These are phyloP conservation scores for Orbilia brochopaga DNA, from an alignment of 2,329 filamentous ascomycete genomes.

Conservation along the genomic window DNA sequence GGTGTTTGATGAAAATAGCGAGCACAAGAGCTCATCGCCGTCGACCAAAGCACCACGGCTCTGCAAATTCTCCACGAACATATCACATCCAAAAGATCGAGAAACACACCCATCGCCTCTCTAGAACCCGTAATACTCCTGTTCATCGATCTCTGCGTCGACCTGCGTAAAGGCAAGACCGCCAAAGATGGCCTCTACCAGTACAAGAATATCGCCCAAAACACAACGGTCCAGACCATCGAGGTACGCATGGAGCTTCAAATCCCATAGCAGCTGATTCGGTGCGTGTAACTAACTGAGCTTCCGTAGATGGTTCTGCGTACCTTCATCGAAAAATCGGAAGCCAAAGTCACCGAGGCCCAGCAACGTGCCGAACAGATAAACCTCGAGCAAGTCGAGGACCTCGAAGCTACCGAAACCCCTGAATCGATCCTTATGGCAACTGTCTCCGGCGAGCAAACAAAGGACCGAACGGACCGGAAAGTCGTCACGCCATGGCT, in stretches of 20 bases:
- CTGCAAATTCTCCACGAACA: slow-evolving; percentile 97
- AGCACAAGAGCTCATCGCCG: slow-evolving; percentile 97
- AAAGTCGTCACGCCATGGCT: slow-evolving; percentile 99
- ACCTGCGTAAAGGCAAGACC: slow-evolving; percentile 96
- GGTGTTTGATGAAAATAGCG: slow-evolving; percentile 62
- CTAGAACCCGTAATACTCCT: slow-evolving; percentile 98
- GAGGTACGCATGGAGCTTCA: slow-evolving; percentile 67
- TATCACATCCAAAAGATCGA: slow-evolving; percentile 96
- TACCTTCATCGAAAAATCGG: slow-evolving; percentile 96
- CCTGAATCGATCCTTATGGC: slow-evolving; percentile 97
- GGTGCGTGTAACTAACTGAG: slow-evolving; percentile 15
- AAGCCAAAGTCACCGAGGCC: slow-evolving; percentile 92
- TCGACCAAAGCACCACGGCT: slow-evolving; percentile 89
- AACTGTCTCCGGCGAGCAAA: slow-evolving; percentile 97
- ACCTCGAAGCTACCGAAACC: slow-evolving; percentile 95
- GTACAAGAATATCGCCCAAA: slow-evolving; percentile 99
- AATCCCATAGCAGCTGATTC: background rate
- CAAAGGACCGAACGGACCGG: slow-evolving; percentile 93
- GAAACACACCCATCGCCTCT: slow-evolving; percentile 90
- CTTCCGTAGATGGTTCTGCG: slow-evolving; percentile 80
- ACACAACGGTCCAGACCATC: slow-evolving; percentile 97
- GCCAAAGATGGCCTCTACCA: slow-evolving; percentile 99
- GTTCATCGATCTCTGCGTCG: slow-evolving; percentile 93
- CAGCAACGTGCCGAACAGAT: slow-evolving; percentile 96
- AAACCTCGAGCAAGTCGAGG: slow-evolving; percentile 83